Base-by-base conservation (phyloP, 2,329 filamentous ascomycete genomes). In the Claviceps sp. region DNA sequence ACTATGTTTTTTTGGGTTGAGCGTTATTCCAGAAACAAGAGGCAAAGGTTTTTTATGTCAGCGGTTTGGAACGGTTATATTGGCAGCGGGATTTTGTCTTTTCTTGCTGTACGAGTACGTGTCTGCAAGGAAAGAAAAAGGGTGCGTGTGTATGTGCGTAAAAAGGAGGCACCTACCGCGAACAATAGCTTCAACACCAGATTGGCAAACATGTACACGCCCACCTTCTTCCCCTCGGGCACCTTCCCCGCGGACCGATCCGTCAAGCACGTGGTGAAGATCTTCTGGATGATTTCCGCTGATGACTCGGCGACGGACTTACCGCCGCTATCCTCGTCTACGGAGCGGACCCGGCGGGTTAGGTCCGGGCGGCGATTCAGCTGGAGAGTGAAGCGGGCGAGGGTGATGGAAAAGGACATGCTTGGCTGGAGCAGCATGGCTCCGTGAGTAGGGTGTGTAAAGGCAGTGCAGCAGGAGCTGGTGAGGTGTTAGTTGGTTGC, bases 191-290 rank as follows among this genome's bases (percentile, higher is more conserved):
- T 91, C 48, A 96, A 71, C 40, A 89, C 93, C 24, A 95, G 77
- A 63, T 96, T 96, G 54, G 89, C 90, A 68, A 95, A 89, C 54
- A 87, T 82, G 69, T 96, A 96, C 56, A 96, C 89, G 44, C 88
- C 90, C 11, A 85, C 71, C 62, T 91, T 88, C 64, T 90, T 94
- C 51, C 89, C 88, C 60, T 90, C 85, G 0, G 88, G 88, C 54
- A 77, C 78, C 13, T 80, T 74, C 26, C 78, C 81, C 18, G 82
- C 82, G 1, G 80, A 84, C 48, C 88, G 79, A 63, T 95, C 89
- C 4, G 86, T 89, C 37, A 95, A 71, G 57, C 91, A 96, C 41
- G 88, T 88, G 11, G 88, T 93, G 63, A 96, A 95, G 22, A 90
- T 88, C 63, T 89, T 86, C 55, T 94, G 85, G 54, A 96, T 86